A percentile compares a stretch with the other conserved stretches of the same genome.
phyloP scores from a whole-genome alignment of 163 green algal species.

The Scenedesmus sp. region DNA sequence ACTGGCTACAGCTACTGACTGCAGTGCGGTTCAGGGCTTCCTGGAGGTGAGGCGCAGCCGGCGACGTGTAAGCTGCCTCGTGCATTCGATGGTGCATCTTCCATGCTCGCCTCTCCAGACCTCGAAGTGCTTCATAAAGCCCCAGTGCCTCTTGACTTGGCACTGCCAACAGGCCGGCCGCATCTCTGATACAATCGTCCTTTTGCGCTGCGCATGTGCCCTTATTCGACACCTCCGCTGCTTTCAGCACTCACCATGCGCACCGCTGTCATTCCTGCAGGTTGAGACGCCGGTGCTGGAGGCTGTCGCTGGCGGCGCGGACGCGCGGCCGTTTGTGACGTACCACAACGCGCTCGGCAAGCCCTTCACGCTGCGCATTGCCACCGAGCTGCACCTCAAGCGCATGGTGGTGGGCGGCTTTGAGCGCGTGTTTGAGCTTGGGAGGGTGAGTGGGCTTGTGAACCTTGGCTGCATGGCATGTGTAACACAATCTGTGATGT shows the following conservation, averaged over 20 bases:
- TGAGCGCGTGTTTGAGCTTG: slow-evolving; percentile 98
- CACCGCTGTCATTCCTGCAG: slow-evolving; percentile 69
- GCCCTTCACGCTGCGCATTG: slow-evolving; percentile 95
- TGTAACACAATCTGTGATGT: no score
- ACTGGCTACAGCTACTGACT: no score
- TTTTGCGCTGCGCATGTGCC: background rate
- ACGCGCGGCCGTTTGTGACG: slow-evolving; percentile 96
- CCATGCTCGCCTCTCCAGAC: no score
- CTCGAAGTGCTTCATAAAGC: no score
- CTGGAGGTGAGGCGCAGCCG: slow-evolving; percentile 85
- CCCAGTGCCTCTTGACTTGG: no score
- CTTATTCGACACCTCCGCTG: background rate
- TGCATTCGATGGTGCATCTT: no score
- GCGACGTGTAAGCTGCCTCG: no score
- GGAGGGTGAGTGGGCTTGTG: slow-evolving; percentile 62
- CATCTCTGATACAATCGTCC: no score
- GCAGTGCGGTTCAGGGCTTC: no score
- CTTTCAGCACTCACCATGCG: background rate
- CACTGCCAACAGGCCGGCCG: background rate
- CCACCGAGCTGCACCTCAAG: slow-evolving; percentile 99
- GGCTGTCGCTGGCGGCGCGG: slow-evolving; percentile 90
- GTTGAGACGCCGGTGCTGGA: slow-evolving; percentile 98
- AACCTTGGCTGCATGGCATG: no score
- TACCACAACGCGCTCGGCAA: slow-evolving; percentile 94
- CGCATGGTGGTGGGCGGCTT: slow-evolving; percentile 92